Evolutionary conservation across 2,329 filamentous ascomycete species (phyloP), one percentile per base, ranked within the genome.

Genomic region (Xenoacremonium recifei): DNA sequence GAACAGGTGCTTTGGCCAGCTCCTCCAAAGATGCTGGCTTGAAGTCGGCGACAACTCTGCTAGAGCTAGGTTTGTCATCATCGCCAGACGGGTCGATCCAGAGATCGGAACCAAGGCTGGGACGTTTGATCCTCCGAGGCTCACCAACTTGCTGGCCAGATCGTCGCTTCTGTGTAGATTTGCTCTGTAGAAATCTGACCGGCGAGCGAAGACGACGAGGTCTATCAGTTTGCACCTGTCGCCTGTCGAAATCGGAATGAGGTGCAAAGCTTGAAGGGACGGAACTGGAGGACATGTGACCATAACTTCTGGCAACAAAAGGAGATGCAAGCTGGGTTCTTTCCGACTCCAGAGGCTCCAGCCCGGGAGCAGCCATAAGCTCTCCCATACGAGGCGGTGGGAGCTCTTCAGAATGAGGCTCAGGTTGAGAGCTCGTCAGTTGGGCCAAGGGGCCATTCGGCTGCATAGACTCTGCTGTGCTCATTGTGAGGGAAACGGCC

Each of bases 381-480:
- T 31, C 21, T 41, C 6, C 45, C 6, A 23, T 36, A 21, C 39
- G 50, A 13, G 44, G 42, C 29, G 43, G 51, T 6, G 48, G 51
- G 10, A 57, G 49, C 21, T 57, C 49, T 16, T 59, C 50, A 5
- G 45, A 31, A 19, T 42, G 38, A 18, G 42, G 35, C 16, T 57
- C 58, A 12, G 53, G 40, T 25, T 50, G 52, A 13, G 75, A 75
- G 40, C 66, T 66, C n/a, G 77, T 74, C 31, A 85, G 69, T 51
- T 79, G 77, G 3, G 81, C 80, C 40, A 86, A 56, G 9, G 80
- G 79, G 3, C 79, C 81, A 39, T 77, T 67, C 0, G 75, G 76
- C 51, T 84, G 77, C 82, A 86, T 85, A 3, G 75, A 75, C 31
- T 83, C 79, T 2, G 81, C 74, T 1, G 82, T 85, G 64, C 79